These are phyloP conservation scores for Brachypodium distachyon DNA, from an alignment of 202 grass and related monocot species.

Conservation along the genomic window DNA sequence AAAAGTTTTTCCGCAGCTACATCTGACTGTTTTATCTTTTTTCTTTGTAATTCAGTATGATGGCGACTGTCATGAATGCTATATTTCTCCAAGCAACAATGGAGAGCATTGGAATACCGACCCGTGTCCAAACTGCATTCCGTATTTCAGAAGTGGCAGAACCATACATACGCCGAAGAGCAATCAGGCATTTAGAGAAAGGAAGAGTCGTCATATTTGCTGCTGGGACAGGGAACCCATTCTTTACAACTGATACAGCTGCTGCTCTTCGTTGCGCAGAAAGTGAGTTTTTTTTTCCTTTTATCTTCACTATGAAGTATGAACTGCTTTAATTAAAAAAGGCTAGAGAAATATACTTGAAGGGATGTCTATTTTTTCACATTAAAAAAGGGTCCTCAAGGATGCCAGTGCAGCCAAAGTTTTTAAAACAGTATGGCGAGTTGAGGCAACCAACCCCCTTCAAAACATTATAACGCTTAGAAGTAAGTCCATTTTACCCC, in stretches of 20 bases:
- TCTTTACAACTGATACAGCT: constrained; percentile 99
- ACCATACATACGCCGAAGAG: constrained; percentile 90
- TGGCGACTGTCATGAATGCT: constrained; percentile 98
- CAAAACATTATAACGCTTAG: no score
- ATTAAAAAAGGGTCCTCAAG: not conserved
- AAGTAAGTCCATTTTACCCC: no score
- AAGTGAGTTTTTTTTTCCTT: constrained; percentile 70
- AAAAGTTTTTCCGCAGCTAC: not conserved
- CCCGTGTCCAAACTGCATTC: constrained; percentile 95
- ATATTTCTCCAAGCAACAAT: constrained; percentile 99
- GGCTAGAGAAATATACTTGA: not conserved
- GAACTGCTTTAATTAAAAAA: not conserved
- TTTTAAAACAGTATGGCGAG: no score
- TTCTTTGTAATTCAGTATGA: constrained; percentile 47
- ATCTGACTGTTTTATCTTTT: not conserved
- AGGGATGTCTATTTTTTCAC: not conserved
- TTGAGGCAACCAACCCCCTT: no score
- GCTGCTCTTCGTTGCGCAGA: constrained; percentile 98
- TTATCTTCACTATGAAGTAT: not conserved
- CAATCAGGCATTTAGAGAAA: constrained; percentile 94
- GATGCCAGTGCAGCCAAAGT: not conserved
- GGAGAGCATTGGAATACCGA: constrained; percentile 97
- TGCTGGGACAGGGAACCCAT: constrained; percentile 93
- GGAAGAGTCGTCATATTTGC: constrained; percentile 99
- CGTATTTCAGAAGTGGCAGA: constrained; percentile 99